phyloP scores from a whole-genome alignment of 1,139 yeast genomes.

The Saccharomyces hybrid region DNA sequence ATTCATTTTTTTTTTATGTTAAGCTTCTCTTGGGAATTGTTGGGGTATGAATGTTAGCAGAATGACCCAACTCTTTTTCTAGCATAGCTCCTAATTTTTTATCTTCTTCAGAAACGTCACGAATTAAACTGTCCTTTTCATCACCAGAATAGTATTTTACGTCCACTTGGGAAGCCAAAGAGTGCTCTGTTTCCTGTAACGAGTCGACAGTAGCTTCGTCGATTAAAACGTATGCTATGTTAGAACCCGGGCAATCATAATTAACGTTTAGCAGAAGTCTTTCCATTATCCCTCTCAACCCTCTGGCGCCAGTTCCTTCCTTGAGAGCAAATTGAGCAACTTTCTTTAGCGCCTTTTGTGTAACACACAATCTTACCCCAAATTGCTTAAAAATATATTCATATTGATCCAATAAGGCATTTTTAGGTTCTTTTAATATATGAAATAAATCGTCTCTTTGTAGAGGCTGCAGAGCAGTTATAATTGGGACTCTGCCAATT shows the following conservation, averaged over 20 bases:
- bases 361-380: conserved; percentile 41
- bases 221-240: conserved; percentile 39
- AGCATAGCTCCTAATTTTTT: conserved; percentile 24
- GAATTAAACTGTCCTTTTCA: conserved; percentile 33
- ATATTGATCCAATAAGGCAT: conserved; percentile 43
- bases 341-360: conserved; percentile 37
- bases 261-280: conserved; percentile 42
- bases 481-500: conserved; percentile 46
- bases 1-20: neutral
- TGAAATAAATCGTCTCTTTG: conserved; percentile 37
- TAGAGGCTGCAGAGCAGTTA: conserved; percentile 40
- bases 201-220: conserved; percentile 36
- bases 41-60: conserved; percentile 6
- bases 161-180: conserved; percentile 30
- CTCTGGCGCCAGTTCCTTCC: conserved; percentile 51
- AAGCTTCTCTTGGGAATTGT: conserved; percentile 10
- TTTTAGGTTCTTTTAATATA: conserved; percentile 45
- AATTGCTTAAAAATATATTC: conserved; percentile 42
- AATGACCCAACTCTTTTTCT: conserved; percentile 27
- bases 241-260: conserved; percentile 47
- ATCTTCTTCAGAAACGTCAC: conserved; percentile 36
- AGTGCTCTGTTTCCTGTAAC: conserved; percentile 27
- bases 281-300: conserved; percentile 44
- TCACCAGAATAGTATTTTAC: conserved; percentile 39
- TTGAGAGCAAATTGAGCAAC: conserved; percentile 40